Evolutionary conservation across 2,329 filamentous ascomycete genomes (phyloP), one percentile per base, ranked within the genome.

Genomic region (Chrysosporium keratinophilum): DNA sequence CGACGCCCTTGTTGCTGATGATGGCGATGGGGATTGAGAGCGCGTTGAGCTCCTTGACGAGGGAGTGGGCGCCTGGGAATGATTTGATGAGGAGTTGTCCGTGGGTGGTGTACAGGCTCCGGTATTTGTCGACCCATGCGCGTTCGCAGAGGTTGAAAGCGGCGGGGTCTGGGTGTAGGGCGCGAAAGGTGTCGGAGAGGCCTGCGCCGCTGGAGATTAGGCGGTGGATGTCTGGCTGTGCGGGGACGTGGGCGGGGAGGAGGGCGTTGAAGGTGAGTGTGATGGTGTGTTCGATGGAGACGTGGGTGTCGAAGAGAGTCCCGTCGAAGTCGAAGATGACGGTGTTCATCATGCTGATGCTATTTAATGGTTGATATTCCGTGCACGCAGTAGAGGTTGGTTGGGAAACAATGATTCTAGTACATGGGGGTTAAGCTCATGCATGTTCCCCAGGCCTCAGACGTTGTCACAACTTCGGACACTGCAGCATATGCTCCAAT

Each of bases 321-420:
- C 54, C 54, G 23, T 56, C 54, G 14, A 56, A 56, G 40, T 56
- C 54, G 50, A 56, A 56, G 44, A 56, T 56, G 14, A 48, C 45
- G 11, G 53, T 28, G 10, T 37, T 45, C 10, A 33, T 44, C 54
- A 56, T 56, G 33, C 17, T 50, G 52, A 15, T 43, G 1, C 23
- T 28, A 7, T 28, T 28, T 28, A 28, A 7, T 28, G 23, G 3
- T 28, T 28, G 7, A 28, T 28, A 28, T 28, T 4, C 7, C 7
- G 23, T n/a, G n/a, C n/a, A n/a, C n/a, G n/a, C n/a, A 28, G 23
- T 28, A 7, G 23, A 4, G 23, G 7, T 28, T 28, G 23, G 23
- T 28, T 28, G 23, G 23, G 7, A n/a, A n/a, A n/a, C n/a, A n/a
- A n/a, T n/a, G 23, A 28, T 28, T 28, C 23, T 28, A 28, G 23